Evolutionary conservation across 2,329 filamentous ascomycete genomes (phyloP).

Genomic region (Phialophora tarda): DNA sequence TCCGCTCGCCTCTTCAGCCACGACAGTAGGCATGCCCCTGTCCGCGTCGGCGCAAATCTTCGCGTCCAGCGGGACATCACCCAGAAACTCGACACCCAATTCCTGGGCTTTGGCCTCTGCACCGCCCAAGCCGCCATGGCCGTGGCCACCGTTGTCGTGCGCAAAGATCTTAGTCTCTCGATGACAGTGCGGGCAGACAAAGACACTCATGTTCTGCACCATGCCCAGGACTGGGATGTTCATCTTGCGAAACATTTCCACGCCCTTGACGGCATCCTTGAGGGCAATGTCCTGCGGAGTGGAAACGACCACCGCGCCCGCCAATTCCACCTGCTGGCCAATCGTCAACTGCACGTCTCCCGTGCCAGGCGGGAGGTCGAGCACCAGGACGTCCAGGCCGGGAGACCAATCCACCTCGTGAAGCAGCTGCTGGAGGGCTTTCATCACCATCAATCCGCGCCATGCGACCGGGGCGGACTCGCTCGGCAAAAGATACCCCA

Average conservation of each 20-base stretch:
- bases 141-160: conserved; percentile 26
- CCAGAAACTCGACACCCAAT: conserved; percentile 77
- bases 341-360: conserved; percentile 97
- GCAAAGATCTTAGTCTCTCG: conserved; percentile 79
- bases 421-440: conserved; percentile 91
- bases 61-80: conserved; percentile 85
- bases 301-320: conserved; percentile 82
- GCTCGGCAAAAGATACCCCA: conserved; percentile 81
- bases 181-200: conserved; percentile 78
- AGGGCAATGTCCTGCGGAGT: conserved; percentile 93
- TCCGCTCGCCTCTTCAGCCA: conserved; percentile 70
- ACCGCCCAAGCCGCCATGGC: conserved; percentile 57
- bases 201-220: conserved; percentile 90
- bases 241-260: conserved; percentile 90
- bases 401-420: conserved; percentile 82
- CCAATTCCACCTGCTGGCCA: conserved; percentile 87
- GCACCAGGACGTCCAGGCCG: conserved; percentile 77
- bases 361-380: conserved; percentile 92
- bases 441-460: conserved; percentile 97
- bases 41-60: conserved; percentile 88
- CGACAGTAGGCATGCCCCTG: conserved; percentile 84
- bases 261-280: conserved; percentile 87
- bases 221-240: conserved; percentile 78
- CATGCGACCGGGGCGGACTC: conserved; percentile 86
- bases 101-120: conserved; percentile 73